Percentiles rank a stretch among this genome's conserved stretches.
Conservation (phyloP, 257 asterid genomes). For the Nicotiana obtusifolia region DNA sequence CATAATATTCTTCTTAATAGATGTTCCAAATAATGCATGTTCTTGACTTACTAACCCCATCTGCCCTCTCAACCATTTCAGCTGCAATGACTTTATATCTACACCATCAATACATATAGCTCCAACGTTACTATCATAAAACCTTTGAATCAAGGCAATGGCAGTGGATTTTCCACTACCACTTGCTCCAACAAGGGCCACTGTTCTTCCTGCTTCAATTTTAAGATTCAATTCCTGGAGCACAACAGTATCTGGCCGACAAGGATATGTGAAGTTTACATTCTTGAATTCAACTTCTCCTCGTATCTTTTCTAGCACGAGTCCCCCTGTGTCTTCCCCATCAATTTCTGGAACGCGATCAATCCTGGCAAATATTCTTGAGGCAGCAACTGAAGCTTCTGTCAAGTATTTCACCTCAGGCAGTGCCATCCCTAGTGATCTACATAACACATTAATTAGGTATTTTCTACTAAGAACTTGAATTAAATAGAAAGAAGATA, state of each 20-base stretch:
- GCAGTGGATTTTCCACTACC: slow-evolving; percentile 91
- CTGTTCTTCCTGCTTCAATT: slow-evolving; percentile 65
- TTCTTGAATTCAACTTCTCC: slow-evolving; percentile 61
- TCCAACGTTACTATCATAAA: slow-evolving; percentile 61
- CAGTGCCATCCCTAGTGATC: slow-evolving; percentile 75
- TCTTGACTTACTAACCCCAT: slow-evolving; percentile 95
- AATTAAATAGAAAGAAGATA: background rate
- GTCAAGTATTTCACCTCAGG: slow-evolving; percentile 77
- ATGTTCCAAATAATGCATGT: slow-evolving; percentile 78
- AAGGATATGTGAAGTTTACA: slow-evolving; percentile 57
- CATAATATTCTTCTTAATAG: slow-evolving; percentile 63
- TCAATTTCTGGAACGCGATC: slow-evolving; percentile 65
- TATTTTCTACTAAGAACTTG: background rate
- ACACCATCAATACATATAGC: slow-evolving; percentile 54
- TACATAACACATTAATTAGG: slow-evolving; percentile 18
- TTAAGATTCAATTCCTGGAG: slow-evolving; percentile 59
- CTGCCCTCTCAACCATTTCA: slow-evolving; percentile 70
- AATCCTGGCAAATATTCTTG: slow-evolving; percentile 59
- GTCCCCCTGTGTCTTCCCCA: slow-evolving; percentile 43
- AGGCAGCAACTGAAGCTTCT: slow-evolving; percentile 76
- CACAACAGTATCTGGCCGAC: slow-evolving; percentile 56
- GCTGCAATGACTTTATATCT: slow-evolving; percentile 45
- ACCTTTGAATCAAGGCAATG: slow-evolving; percentile 62
- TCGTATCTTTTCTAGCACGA: slow-evolving; percentile 31
- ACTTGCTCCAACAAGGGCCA: slow-evolving; percentile 86